Percentiles rank a stretch among this genome's conserved stretches.
Conservation (phyloP, 2,329 filamentous ascomycete species). For the Fusarium buxicola region DNA sequence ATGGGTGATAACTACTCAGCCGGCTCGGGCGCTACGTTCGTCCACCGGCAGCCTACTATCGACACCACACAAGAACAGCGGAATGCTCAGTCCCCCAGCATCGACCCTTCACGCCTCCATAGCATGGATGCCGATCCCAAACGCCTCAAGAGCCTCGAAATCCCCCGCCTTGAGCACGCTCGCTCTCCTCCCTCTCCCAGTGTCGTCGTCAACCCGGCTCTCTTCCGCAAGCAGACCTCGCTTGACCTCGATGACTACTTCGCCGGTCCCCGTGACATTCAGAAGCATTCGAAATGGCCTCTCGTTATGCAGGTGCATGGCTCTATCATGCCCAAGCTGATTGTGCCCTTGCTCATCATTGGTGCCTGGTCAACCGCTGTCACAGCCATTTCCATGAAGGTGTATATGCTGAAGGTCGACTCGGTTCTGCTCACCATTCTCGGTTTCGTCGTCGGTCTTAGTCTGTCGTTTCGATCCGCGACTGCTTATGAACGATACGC, state of each 20-base stretch:
- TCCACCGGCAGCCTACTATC: conserved; percentile 30
- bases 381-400: conserved; percentile 64
- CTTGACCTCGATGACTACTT: conserved; percentile 72
- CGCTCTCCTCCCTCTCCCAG: conserved; percentile 49
- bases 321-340: conserved; percentile 79
- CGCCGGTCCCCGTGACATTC: conserved; percentile 74
- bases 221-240: conserved; percentile 51
- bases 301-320: conserved; percentile 81
- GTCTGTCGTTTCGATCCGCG: conserved; percentile 81
- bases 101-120: conserved; percentile 28
- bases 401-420: conserved; percentile 52
- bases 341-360: conserved; percentile 74
- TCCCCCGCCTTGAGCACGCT: conserved; percentile 45
- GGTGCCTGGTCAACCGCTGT: conserved; percentile 74
- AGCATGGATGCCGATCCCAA: conserved; percentile 29
- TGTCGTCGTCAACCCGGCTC: conserved; percentile 44
- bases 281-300: conserved; percentile 81
- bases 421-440: conserved; percentile 75
- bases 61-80: conserved; percentile 21
- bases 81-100: conserved; percentile 8
- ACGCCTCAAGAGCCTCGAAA: conserved; percentile 44
- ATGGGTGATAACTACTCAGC: conserved; percentile 42
- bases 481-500: conserved; percentile 81
- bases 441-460: conserved; percentile 84
- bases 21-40: conserved; percentile 29